Percentiles rank a stretch among this genome's conserved stretches.
Evolutionary conservation across 192 early-diverging fungal genomes (phyloP).

Genomic region (Mortierella alpina): DNA sequence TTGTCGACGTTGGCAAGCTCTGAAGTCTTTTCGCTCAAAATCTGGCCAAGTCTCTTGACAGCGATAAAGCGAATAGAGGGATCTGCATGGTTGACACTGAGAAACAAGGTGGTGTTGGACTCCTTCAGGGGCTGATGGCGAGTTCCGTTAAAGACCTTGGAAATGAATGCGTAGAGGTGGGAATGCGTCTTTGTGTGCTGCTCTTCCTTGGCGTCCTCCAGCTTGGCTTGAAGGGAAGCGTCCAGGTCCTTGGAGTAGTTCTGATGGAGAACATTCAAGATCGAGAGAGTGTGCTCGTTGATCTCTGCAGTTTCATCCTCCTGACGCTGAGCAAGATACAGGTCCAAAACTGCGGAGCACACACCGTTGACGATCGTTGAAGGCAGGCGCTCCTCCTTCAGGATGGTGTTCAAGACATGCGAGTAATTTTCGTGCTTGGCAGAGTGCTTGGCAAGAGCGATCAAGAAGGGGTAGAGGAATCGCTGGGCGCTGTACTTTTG

Average conservation of each 20-base stretch:
- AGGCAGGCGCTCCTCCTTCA: slow-evolving; percentile 49
- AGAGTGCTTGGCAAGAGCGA: slow-evolving; percentile 37
- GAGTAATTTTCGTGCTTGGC: slow-evolving; percentile 30
- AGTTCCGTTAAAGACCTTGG: slow-evolving; percentile 64
- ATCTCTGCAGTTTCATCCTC: slow-evolving; percentile 22
- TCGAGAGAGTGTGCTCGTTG: slow-evolving; percentile 28
- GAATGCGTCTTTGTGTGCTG: slow-evolving; percentile 28
- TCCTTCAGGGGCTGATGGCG: slow-evolving; percentile 72
- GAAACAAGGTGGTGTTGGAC: slow-evolving; percentile 81
- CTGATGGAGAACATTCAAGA: slow-evolving; percentile 52
- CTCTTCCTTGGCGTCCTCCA: slow-evolving; percentile 41
- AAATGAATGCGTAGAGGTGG: slow-evolving; percentile 66
- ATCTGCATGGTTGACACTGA: slow-evolving; percentile 83
- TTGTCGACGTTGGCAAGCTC: slow-evolving; percentile 31
- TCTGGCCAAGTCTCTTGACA: slow-evolving; percentile 69
- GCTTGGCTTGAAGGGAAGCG: slow-evolving; percentile 49
- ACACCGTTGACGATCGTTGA: slow-evolving; percentile 45
- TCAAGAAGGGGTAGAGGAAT: slow-evolving; percentile 56
- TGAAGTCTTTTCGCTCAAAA: slow-evolving; percentile 59
- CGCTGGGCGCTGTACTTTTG: slow-evolving; percentile 59
- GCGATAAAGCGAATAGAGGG: slow-evolving; percentile 76
- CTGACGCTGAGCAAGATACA: slow-evolving; percentile 35
- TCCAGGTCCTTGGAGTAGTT: slow-evolving; percentile 59
- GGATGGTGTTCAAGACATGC: slow-evolving; percentile 46
- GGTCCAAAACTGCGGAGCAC: slow-evolving; percentile 49